These are phyloP conservation scores for Pezicula carpinea DNA, from an alignment of 2,329 filamentous ascomycete genomes.

Conservation along the genomic window DNA sequence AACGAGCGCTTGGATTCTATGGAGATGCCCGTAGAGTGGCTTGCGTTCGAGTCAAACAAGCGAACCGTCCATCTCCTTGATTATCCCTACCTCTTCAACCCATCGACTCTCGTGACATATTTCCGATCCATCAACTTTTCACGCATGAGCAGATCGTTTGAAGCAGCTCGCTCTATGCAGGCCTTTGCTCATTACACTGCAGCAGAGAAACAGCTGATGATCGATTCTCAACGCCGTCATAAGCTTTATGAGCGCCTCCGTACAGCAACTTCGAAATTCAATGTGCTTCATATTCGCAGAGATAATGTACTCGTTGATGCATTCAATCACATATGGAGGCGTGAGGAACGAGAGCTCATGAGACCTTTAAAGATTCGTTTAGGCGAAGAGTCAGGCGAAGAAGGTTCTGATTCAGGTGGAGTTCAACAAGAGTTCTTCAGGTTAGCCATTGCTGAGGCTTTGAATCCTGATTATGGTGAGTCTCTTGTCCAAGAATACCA, in stretches of 20 bases:
- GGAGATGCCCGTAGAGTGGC: slow-evolving; percentile 69
- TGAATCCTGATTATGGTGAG: slow-evolving; percentile 70
- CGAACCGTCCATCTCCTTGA: slow-evolving; percentile 71
- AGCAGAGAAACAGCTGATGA: slow-evolving; percentile 49
- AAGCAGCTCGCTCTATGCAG: slow-evolving; percentile 58
- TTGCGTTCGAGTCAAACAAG: slow-evolving; percentile 54
- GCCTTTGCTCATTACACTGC: slow-evolving; percentile 50
- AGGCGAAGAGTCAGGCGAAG: slow-evolving; percentile 76
- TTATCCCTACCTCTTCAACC: slow-evolving; percentile 74
- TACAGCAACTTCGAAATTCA: slow-evolving; percentile 63
- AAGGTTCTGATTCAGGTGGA: slow-evolving; percentile 88
- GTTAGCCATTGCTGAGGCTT: slow-evolving; percentile 71
- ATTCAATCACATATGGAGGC: slow-evolving; percentile 85
- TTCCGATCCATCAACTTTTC: slow-evolving; percentile 87
- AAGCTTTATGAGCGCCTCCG: slow-evolving; percentile 59
- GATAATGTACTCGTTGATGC: slow-evolving; percentile 66
- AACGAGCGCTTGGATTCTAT: slow-evolving; percentile 71
- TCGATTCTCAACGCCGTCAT: slow-evolving; percentile 52
- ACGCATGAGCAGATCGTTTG: slow-evolving; percentile 75
- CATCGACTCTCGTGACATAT: slow-evolving; percentile 69
- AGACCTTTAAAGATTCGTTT: slow-evolving; percentile 85
- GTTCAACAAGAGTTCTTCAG: slow-evolving; percentile 97
- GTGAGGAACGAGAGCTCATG: slow-evolving; percentile 75
- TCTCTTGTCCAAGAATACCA: slow-evolving; percentile 1
- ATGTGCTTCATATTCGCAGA: slow-evolving; percentile 66